Evolutionary conservation across 148 eudicot genomes (phyloP).

Genomic region (Rhododendron henanense): DNA sequence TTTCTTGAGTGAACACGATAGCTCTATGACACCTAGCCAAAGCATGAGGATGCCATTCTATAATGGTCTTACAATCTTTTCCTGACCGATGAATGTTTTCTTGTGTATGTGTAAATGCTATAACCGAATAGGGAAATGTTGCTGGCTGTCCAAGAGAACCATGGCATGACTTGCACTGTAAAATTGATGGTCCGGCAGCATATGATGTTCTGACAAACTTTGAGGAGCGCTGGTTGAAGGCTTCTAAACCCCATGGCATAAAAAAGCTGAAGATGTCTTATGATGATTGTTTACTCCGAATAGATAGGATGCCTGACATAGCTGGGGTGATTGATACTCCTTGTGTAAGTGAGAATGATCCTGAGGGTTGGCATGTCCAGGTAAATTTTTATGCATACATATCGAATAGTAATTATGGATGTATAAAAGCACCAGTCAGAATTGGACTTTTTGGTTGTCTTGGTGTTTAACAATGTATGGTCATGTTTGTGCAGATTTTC

Average conservation of each 20-base stretch:
- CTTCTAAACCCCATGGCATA: constrained; percentile 72
- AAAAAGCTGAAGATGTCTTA: constrained; percentile 57
- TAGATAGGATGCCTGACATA: constrained; percentile 74
- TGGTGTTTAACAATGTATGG: not conserved
- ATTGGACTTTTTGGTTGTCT: not conserved
- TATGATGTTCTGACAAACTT: constrained; percentile 89
- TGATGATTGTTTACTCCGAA: constrained; percentile 77
- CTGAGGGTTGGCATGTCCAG: constrained; percentile 92
- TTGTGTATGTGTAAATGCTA: not conserved
- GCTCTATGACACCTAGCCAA: not conserved
- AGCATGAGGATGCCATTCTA: not conserved
- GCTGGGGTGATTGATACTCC: constrained; percentile 55
- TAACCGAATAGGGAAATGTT: constrained; percentile 52
- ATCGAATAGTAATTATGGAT: not conserved
- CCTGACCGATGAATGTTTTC: not conserved
- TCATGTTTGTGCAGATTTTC: constrained; percentile 48
- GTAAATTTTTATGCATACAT: constrained; percentile 28
- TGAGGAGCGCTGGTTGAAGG: constrained; percentile 89
- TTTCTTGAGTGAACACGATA: not conserved
- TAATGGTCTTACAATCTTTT: not conserved
- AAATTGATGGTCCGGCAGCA: constrained; percentile 96
- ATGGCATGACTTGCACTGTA: constrained; percentile 96
- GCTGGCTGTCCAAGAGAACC: constrained; percentile 94
- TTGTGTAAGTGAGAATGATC: constrained; percentile 49
- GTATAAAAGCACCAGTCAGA: not conserved